Base-by-base conservation (phyloP, 768 basidiomycete species). In the Cystobasidium onofrii region DNA sequence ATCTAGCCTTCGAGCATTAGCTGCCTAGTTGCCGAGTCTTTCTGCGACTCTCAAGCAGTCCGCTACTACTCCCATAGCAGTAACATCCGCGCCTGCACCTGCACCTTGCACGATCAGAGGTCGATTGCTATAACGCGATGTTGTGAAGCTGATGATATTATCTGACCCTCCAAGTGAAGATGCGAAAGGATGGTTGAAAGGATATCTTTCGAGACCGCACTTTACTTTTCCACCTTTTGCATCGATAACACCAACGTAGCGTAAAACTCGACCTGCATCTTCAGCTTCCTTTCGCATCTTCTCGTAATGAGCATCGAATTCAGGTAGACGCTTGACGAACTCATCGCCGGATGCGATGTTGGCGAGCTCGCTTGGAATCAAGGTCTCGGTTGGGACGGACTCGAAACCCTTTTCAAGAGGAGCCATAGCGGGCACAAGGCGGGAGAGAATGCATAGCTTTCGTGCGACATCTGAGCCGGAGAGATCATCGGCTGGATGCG, bases 71-170 rank as follows among this genome's bases (percentile, higher is more conserved):
- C 96, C 96, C 92, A 98, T 98, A 0, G 96, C 96, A 36, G 96
- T 99, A 17, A 98, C 95, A 29, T 90, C 92, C 0, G 92, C 92
- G n/a, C 96, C 96, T 0, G 96, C 96, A 1, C 96, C 96, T 0
- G 94, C 89, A 63, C 96, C 96, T 79, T 97, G 95, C 39, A 99
- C 85, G 74, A 98, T 91, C 71, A 99, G 83, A 0, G 96, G 95
- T 50, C 92, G 83, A 9, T 88, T 86, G 1, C 89, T 88, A 80
- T 99, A 99, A 50, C 96, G 85, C 79, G 90, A 88, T 0, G 95
- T 97, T 80, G 92, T 90, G 86, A 98, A 97, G 84, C 96, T 90
- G 80, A 99, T 87, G 80, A 99, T 97, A 81, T 98, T 98, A 82
- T 99, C 96, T 18, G 92, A 92, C 0, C 95, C 96, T 25, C 92